Conservation (phyloP, 495 filamentous ascomycete genomes). For the Penicillium bialowiezense region DNA sequence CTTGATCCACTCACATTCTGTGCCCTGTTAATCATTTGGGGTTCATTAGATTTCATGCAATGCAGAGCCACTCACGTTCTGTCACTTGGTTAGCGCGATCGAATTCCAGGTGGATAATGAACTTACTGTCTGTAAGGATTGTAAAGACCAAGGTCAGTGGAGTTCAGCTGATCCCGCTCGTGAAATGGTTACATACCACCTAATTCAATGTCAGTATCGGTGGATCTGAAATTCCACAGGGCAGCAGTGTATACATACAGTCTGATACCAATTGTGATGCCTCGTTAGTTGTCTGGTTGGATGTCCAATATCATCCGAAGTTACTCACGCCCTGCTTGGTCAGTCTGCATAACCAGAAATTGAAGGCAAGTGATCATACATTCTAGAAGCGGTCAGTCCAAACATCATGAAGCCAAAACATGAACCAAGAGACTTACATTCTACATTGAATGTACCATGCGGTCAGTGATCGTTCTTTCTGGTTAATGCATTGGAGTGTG, state of each 20-base stretch:
- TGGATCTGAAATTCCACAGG: not conserved
- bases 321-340: not conserved
- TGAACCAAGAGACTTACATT: not conserved
- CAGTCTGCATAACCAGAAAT: not conserved
- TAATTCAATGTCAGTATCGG: conserved; percentile 5
- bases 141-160: conserved; percentile 7
- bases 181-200: conserved; percentile 11
- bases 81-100: not conserved
- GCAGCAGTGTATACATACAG: not conserved
- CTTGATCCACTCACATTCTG: conserved; percentile 10
- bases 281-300: not conserved
- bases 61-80: conserved; percentile 10
- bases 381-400: not conserved
- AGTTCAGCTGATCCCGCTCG: not conserved
- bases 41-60: not conserved
- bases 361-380: not conserved
- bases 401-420: not conserved
- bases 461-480: not conserved
- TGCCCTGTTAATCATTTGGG: not conserved
- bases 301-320: not conserved
- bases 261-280: not conserved
- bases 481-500: not conserved
- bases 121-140: conserved; percentile 10
- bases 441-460: not conserved
- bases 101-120: not conserved